Evolutionary conservation across 1,284 basidiomycete genomes (phyloP), one percentile per base, ranked within the genome.

Genomic region (Ceratobasidium theobromae): DNA sequence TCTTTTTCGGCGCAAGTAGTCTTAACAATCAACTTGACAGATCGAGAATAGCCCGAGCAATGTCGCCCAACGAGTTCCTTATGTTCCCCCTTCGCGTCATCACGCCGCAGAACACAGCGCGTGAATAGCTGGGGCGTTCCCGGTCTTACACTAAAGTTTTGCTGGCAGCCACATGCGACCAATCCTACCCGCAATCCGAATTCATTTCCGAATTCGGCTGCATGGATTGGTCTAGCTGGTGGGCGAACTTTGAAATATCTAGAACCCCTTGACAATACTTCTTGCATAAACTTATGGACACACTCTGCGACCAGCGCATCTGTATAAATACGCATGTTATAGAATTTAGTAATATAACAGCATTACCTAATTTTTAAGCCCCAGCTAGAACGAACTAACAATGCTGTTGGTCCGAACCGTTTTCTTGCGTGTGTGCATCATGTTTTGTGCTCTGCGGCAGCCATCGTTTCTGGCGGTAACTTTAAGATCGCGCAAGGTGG

Each of bases 41-140:
- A 62, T 62, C 25, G 46, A 62, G 2, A 62, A 62, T 46, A 62
- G 32, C 58, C 58, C 58, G 45, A 62, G 58, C 58, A 62, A 62
- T 28, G 38, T 58, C 21, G 45, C 58, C 40, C 58, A 62, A 25
- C 46, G 45, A 33, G 58, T 49, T 28, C 58, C 58, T 6, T 62
- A 62, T 14, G 38, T 41, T 1, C 58, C 58, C 2, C 58, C 58
- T 12, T 49, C 58, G 3, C 58, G 51, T 25, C 58, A 30, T 41
- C 55, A 49, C 55, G 49, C 25, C 41, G 33, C 23, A 18, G 46
- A 25, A 46, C 58, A 32, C 46, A 62, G 45, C 16, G 27, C 46
- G n/a, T 9, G 32, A 27, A 21, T 30, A 62, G 46, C 46, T 46
- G 32, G 58, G 12, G n/a, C 46, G n/a, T n/a, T n/a, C 28, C 30